These are phyloP conservation scores for Pseudogymnoascus destructans DNA, from an alignment of 2,329 filamentous ascomycete genomes.

Conservation along the genomic window DNA sequence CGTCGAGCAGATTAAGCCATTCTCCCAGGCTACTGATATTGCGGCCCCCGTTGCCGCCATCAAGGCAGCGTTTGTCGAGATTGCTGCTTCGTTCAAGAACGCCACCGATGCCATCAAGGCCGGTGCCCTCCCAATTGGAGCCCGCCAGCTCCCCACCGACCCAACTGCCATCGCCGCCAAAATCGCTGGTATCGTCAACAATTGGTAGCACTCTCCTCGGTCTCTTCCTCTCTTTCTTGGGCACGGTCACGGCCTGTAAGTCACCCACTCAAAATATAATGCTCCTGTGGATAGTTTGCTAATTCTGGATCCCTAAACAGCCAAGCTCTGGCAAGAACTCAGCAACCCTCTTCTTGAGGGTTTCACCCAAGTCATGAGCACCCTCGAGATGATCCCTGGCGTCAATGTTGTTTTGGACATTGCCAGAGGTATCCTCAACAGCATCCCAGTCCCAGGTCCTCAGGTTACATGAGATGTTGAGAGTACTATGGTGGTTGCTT, in stretches of 20 bases:
- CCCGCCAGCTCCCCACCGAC: background rate
- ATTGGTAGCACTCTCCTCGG: background rate
- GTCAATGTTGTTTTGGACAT: background rate
- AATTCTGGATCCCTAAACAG: background rate
- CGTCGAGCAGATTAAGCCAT: background rate
- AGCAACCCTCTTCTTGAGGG: background rate
- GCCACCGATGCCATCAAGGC: background rate
- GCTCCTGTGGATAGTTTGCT: background rate
- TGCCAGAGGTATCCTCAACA: background rate
- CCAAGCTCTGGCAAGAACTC: background rate
- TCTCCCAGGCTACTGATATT: background rate
- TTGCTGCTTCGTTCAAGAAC: background rate
- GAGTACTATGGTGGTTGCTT: background rate
- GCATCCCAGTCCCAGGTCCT: background rate
- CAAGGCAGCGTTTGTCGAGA: background rate
- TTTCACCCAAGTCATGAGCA: background rate
- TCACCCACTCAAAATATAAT: too few relatives aligned
- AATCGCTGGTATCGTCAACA: background rate
- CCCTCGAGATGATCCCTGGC: background rate
- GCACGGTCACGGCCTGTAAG: background rate
- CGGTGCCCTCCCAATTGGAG: background rate
- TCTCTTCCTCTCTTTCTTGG: conserved; percentile 2
- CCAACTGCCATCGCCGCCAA: background rate
- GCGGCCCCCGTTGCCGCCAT: background rate
- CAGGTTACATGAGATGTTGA: background rate